These are phyloP conservation scores for Kodamaea sp. DNA, from an alignment of 1,139 yeast species.

Conservation along the genomic window DNA sequence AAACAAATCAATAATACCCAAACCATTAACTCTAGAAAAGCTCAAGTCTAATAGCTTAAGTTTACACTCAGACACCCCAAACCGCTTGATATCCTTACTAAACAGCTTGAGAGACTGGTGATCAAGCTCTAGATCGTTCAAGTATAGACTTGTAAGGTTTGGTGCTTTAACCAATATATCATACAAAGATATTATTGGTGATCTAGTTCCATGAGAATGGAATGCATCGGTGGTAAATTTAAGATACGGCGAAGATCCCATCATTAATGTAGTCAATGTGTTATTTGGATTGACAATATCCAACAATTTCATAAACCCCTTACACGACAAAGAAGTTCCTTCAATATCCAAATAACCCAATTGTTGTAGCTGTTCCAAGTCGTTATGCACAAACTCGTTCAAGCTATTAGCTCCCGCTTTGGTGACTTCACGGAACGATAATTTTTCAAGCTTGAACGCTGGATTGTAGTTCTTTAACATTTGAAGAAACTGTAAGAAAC, in stretches of 20 bases:
- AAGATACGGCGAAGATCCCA: constrained; percentile 35
- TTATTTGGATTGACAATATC: constrained; percentile 19
- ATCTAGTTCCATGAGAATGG: constrained; percentile 10
- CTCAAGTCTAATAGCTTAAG: constrained; percentile 37
- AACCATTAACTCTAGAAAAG: constrained; percentile 37
- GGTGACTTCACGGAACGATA: constrained; percentile 34
- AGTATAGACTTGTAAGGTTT: constrained; percentile 22
- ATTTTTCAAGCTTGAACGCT: constrained; percentile 23
- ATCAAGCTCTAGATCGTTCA: constrained; percentile 43
- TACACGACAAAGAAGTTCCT: constrained; percentile 32
- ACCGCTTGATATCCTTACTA: constrained; percentile 23
- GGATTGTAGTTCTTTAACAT: constrained; percentile 34
- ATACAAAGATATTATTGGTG: constrained; percentile 19
- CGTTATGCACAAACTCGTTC: constrained; percentile 26
- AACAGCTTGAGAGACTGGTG: constrained; percentile 36
- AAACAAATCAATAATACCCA: constrained; percentile 40
- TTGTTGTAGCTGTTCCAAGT: constrained; percentile 26
- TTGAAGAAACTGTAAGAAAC: constrained; percentile 31
- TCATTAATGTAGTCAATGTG: constrained; percentile 19
- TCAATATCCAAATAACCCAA: constrained; percentile 37
- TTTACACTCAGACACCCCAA: constrained; percentile 18
- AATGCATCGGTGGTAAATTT: constrained; percentile 32
- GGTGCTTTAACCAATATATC: constrained; percentile 29
- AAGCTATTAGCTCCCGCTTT: constrained; percentile 22
- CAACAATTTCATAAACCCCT: constrained; percentile 34